Base-by-base conservation (phyloP, 1,284 basidiomycete species). In the Rhizoctonia solani region DNA sequence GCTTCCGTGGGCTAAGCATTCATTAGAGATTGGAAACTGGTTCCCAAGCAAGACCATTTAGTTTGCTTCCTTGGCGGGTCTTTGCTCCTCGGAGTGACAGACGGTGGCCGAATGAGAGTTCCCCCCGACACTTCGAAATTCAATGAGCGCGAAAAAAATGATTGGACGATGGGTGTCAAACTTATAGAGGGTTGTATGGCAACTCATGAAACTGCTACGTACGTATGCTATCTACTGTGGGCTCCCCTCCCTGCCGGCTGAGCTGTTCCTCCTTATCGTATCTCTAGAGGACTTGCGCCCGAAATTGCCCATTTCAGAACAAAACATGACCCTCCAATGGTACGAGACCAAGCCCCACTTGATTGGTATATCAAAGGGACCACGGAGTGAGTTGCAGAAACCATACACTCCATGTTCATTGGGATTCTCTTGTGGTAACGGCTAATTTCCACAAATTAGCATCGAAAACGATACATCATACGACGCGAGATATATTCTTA, bases 31-130 rank as follows among this genome's bases (percentile, higher is more conserved):
- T 93, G 90, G 90, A 81, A 82, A 29, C 79, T 90, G 16, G 80
- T 83, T 1, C 90, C 90, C 11, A 96, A 97, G 77, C 95, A 98
- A 79, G 95, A 98, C 76, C 95, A 97, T 76, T 85, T 98, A n/a
- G 94, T 93, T 0, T 98, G 95, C 78, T 98, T 98, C 86, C 79
- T 97, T 53, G 94, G 89, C 32, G 95, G 93, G 3, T 90, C 91
- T 1, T 84, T 97, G 71, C 88, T 97, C 82, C 84, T 97, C 4
- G 93, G 95, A 21, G 90, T 94, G 13, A 89, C 89, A 0, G 87
- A 86, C 23, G 83, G 87, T 0, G 84, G 86, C 1, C 76, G 75
- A 1, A 82, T 87, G 3, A 86, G 85, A 3, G 74, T 87, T 25
- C 88, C 88, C 1, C 89, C 88, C 0, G 79, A 78, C n/a, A 74